phyloP scores from a whole-genome alignment of 805 yeast species.

The Zygotorulaspora chibaensis region DNA sequence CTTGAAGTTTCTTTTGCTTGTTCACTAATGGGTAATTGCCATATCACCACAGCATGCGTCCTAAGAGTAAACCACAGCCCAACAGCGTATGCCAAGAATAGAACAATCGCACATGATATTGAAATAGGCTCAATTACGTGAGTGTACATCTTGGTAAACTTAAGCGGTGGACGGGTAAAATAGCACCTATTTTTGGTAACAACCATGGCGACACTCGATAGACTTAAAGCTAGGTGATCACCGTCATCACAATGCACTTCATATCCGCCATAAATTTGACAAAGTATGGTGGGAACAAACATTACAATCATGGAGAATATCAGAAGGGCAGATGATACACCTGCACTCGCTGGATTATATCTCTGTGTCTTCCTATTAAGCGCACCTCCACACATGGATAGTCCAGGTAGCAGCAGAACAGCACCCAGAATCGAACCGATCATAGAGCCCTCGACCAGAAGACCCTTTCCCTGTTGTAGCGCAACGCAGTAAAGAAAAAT shows the following conservation, averaged over 20 bases:
- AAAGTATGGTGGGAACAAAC: conserved; percentile 87
- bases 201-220: conserved; percentile 46
- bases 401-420: conserved; percentile 83
- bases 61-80: conserved; percentile 91
- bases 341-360: conserved; percentile 94
- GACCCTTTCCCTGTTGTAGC: conserved; percentile 74
- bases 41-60: conserved; percentile 93
- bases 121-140: conserved; percentile 78
- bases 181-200: conserved; percentile 48
- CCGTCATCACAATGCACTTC: conserved; percentile 58
- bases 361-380: conserved; percentile 86
- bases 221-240: conserved; percentile 9
- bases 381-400: conserved; percentile 98
- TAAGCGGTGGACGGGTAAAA: conserved; percentile 71
- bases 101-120: conserved; percentile 68
- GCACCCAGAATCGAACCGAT: conserved; percentile 93
- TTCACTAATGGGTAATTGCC: conserved; percentile 64
- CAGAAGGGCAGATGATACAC: conserved; percentile 94
- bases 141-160: conserved; percentile 61
- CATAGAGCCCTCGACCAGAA: conserved; percentile 91
- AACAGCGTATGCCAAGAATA: conserved; percentile 78
- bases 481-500: conserved; percentile 91
- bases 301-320: conserved; percentile 85
- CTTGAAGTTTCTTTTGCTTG: conserved; percentile 22
- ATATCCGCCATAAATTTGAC: conserved; percentile 85